Conservation (phyloP, 345 rosid genomes). For the Euclidium syriacum region DNA sequence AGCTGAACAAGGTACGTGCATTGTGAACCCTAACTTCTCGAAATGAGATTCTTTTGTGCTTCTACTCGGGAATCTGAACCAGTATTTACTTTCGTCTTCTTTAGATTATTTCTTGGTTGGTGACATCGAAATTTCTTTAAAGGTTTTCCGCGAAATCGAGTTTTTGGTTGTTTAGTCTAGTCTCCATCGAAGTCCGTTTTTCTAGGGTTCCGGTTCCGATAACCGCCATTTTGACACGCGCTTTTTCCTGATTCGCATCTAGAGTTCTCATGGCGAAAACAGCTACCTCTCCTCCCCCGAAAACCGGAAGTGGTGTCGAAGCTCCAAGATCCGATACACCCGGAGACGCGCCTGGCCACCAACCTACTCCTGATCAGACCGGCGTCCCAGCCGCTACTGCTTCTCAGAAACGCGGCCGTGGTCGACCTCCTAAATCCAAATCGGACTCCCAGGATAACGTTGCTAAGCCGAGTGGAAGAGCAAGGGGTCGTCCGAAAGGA, state of each 20-base stretch:
- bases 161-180: background rate
- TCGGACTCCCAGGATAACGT: conserved; percentile 2
- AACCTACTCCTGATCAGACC: background rate
- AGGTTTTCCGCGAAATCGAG: conserved; percentile 4
- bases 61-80: background rate
- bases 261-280: conserved; percentile 19
- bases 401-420: conserved; percentile 52
- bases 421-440: conserved; percentile 58
- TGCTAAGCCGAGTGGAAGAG: background rate
- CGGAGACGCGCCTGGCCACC: background rate
- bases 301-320: background rate
- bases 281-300: background rate
- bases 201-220: conserved; percentile 1
- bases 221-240: background rate
- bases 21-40: conserved; percentile 25
- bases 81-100: background rate
- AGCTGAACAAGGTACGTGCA: conserved; percentile 30
- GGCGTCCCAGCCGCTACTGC: conserved; percentile 15
- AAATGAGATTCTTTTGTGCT: background rate
- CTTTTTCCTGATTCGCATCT: background rate
- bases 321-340: conserved; percentile 14
- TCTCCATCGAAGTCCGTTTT: conserved; percentile 9
- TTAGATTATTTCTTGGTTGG: background rate
- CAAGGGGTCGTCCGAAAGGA: conserved; percentile 43
- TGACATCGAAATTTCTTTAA: background rate